These are phyloP conservation scores for carrot (Daucus carota) DNA, from an alignment of 129 eudicot species.

Conservation along the genomic window DH1_v3.0 NC_030388.2:19005001-19005500, in stretches of 20 bases:
- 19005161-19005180: conserved; percentile 26
- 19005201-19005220: no score
- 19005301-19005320: no score
- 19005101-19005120: conserved; percentile 42
- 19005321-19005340: no score
- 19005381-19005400: no score
- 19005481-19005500: conserved; percentile 28
- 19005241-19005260: no score
- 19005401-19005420: no score
- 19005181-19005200: background rate
- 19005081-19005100: conserved; percentile 59
- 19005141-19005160: conserved; percentile 12
- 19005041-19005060: conserved; percentile 44
- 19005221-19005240: no score
- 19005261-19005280: no score
- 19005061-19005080: conserved; percentile 49
- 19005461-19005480: background rate
- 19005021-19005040: conserved; percentile 31
- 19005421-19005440: no score
- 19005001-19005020: conserved; percentile 34
- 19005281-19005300: no score
- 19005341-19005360: no score
- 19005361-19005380: no score
- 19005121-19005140: conserved; percentile 19
- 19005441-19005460: background rate